Evolutionary conservation across 306 rosid genomes (phyloP).

Genomic region (peach (Prunus persica)): Prunus_persica_NCBIv2 NC_034016.1:18178501-18179000

Average conservation of each 20-base stretch:
- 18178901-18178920: slow-evolving; percentile 90
- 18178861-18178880: slow-evolving; percentile 89
- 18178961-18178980: slow-evolving; percentile 89
- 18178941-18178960: slow-evolving; percentile 73
- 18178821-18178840: slow-evolving; percentile 69
- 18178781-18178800: slow-evolving; percentile 76
- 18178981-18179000: slow-evolving; percentile 63
- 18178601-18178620: slow-evolving; percentile 84
- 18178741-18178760: slow-evolving; percentile 25
- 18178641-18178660: slow-evolving; percentile 95
- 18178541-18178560: slow-evolving; percentile 93
- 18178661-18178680: slow-evolving; percentile 13
- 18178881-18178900: slow-evolving; percentile 96
- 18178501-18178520: slow-evolving; percentile 87
- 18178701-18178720: slow-evolving; percentile 3
- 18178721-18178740: slow-evolving; percentile 12
- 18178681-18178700: background rate
- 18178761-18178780: slow-evolving; percentile 83
- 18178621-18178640: slow-evolving; percentile 71
- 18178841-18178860: slow-evolving; percentile 90
- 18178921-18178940: slow-evolving; percentile 91
- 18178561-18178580: slow-evolving; percentile 92
- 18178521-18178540: slow-evolving; percentile 90
- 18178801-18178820: slow-evolving; percentile 71
- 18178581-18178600: slow-evolving; percentile 92